Conservation (phyloP, 495 filamentous ascomycete species). For the Thermochaetoides thermophila region DNA sequence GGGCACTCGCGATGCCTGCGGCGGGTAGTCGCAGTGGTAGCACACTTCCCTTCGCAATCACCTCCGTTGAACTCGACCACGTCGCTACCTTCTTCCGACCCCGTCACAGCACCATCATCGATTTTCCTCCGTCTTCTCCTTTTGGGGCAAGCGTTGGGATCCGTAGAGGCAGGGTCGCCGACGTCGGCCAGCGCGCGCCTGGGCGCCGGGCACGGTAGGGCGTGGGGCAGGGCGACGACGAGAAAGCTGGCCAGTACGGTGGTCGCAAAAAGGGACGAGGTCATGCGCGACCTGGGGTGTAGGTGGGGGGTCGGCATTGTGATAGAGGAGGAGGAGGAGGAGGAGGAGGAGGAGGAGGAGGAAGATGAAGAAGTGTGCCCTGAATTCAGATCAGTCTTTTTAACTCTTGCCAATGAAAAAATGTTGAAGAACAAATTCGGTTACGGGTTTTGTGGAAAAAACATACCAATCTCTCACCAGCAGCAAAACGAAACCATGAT, state of each 20-base stretch:
- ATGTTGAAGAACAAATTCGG: too few species aligned
- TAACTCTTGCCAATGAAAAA: too few species aligned
- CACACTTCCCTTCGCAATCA: constrained; percentile 5
- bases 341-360: too few species aligned
- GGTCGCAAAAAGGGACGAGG: constrained; percentile 83
- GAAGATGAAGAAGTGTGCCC: too few species aligned
- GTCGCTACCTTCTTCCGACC: background rate
- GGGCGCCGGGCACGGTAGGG: constrained; percentile 88
- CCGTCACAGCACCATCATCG: background rate
- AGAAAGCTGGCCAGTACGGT: constrained; percentile 84
- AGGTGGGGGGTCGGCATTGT: constrained; percentile 78
- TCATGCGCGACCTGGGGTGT: constrained; percentile 82
- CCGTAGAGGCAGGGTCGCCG: constrained; percentile 5
- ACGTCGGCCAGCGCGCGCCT: constrained; percentile 57
- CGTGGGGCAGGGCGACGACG: constrained; percentile 78
- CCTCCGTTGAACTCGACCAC: background rate
- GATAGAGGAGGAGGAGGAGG: too few species aligned
- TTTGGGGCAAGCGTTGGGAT: constrained; percentile 37
- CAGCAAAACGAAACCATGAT: too few species aligned
- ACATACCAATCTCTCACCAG: too few species aligned
- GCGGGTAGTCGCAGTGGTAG: too few species aligned
- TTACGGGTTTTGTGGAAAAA: too few species aligned
- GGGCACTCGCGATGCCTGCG: constrained; percentile 48
- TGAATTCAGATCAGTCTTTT: too few species aligned
- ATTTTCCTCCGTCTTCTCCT: constrained; percentile 28